These are phyloP conservation scores for Lotus japonicus DNA, from an alignment of 306 rosid species.

Conservation along the genomic window DNA sequence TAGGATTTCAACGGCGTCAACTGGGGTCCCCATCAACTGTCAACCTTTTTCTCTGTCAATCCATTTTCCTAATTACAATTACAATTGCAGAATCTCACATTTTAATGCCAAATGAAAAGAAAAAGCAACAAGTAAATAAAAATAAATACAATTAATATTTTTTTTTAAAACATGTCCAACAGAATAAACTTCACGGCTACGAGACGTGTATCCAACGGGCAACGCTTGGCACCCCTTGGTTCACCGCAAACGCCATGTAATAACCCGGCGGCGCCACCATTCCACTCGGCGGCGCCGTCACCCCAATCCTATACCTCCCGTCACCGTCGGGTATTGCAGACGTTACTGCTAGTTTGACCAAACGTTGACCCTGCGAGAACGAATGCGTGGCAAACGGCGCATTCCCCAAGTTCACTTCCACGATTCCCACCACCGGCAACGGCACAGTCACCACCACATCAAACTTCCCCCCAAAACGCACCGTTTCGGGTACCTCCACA, in stretches of 20 bases:
- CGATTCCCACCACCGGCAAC: slow-evolving; percentile 61
- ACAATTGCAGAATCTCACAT: not conserved
- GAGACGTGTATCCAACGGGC: slow-evolving; percentile 71
- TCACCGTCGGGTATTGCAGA: slow-evolving; percentile 37
- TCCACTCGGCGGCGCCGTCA: slow-evolving; percentile 64
- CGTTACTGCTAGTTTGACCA: slow-evolving; percentile 59
- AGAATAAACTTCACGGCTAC: not conserved
- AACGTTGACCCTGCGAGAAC: slow-evolving; percentile 80
- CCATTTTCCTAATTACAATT: not conserved
- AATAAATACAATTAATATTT: not conserved
- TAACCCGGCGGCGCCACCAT: slow-evolving; percentile 81
- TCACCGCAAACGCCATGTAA: slow-evolving; percentile 81
- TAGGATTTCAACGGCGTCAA: not conserved
- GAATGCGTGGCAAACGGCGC: slow-evolving; percentile 90
- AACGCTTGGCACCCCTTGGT: slow-evolving; percentile 87
- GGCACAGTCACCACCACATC: slow-evolving; percentile 51
- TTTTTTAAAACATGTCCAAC: not conserved
- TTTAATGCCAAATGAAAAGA: not conserved
- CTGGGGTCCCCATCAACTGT: too few species aligned
- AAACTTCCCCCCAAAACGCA: slow-evolving; percentile 46
- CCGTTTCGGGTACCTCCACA: slow-evolving; percentile 41
- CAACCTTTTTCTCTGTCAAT: not conserved
- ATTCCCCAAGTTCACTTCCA: slow-evolving; percentile 61
- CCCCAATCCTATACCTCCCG: slow-evolving; percentile 39
- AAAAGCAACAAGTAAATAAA: not conserved